Base-by-base conservation (phyloP, 2,329 filamentous ascomycete genomes). In the Microsporum audouinii region DNA sequence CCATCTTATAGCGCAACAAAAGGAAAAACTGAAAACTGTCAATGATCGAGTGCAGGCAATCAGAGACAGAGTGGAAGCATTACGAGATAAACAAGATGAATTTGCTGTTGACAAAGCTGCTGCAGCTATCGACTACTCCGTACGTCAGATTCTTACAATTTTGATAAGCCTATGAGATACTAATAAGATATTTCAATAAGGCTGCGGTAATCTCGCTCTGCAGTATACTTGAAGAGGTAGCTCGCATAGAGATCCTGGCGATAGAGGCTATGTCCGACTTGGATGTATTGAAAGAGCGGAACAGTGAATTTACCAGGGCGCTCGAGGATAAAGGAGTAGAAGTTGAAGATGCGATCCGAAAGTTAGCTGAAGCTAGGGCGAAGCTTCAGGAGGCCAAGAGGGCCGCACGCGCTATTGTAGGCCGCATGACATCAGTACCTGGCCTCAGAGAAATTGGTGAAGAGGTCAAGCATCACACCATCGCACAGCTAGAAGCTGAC, bases 181-280 rank as follows among this genome's bases (percentile, higher is more conserved):
- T 43, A 65, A 57, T 27, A 34, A 14, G 27, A 47, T 27, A 23
- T 29, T 4, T 23, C 3, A 36, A 17, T 27, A 17, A n/a, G 29
- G 12, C 3, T 14, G 33, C 23, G 2, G 80, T 95, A 5, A 79
- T 81, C n/a, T 70, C 74, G 23, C 80, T 95, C 51, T 82, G 83
- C 12, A 73, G 78, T 57, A 79, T 84, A 4, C 84, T 88, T 59
- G 79, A 86, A 53, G 80, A 82, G 12, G 75, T 89, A 8, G 73
- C 91, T 14, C 85, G 91, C 67, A 84, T 83, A 1, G 82, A 88
- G 66, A 79, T 96, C 51, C 80, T 84, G 63, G 76, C 82, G 0
- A 82, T 95, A 34, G 94, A 99, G 76, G 91, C 90, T 0, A 73
- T 79, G n/a, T 96, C 91, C 0, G 94, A 99, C 68, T 73, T 88